Evolutionary conservation across 495 filamentous ascomycete genomes (phyloP).

Genomic region (Thermothielavioides terrestris): DNA sequence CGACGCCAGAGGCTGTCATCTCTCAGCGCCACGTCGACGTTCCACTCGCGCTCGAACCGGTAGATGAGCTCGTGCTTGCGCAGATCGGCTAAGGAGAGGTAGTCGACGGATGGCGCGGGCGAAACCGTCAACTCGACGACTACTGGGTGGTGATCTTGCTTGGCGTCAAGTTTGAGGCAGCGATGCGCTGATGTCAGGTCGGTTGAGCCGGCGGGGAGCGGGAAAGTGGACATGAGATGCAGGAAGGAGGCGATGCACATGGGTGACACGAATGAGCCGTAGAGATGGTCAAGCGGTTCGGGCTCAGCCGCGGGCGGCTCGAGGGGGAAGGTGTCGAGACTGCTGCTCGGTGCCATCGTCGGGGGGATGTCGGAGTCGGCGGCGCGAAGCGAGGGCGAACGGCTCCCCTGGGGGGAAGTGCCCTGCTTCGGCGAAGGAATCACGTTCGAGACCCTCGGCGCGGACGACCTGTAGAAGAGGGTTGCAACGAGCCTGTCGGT

Average conservation of each 20-base stretch:
- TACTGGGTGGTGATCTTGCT: constrained; percentile 44
- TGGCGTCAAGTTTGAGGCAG: constrained; percentile 50
- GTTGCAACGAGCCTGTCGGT: constrained; percentile 53
- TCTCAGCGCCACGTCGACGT: constrained; percentile 72
- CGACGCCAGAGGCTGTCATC: constrained; percentile 60
- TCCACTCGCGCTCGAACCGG: constrained; percentile 78
- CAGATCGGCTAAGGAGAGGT: constrained; percentile 58
- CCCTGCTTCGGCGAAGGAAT: constrained; percentile 26
- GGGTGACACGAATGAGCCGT: constrained; percentile 68
- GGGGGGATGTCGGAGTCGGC: constrained; percentile 38
- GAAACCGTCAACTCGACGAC: constrained; percentile 65
- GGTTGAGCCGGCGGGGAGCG: constrained; percentile 44
- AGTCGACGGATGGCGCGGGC: constrained; percentile 56
- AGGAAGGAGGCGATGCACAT: constrained; percentile 77
- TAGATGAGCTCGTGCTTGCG: constrained; percentile 73
- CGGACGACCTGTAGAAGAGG: constrained; percentile 55
- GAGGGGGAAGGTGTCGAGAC: constrained; percentile 60
- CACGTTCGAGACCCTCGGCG: constrained; percentile 23
- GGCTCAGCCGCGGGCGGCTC: constrained; percentile 55
- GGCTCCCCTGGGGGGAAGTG: constrained; percentile 17
- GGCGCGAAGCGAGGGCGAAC: constrained; percentile 19
- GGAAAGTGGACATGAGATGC: constrained; percentile 62
- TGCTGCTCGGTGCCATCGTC: constrained; percentile 54
- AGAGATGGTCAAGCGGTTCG: constrained; percentile 65
- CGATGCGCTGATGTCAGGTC: constrained; percentile 59